A percentile compares a stretch with the other conserved stretches of the same genome.
Conservation (phyloP, 176 grass and related monocot species). For the Musa schizocarpa region DNA sequence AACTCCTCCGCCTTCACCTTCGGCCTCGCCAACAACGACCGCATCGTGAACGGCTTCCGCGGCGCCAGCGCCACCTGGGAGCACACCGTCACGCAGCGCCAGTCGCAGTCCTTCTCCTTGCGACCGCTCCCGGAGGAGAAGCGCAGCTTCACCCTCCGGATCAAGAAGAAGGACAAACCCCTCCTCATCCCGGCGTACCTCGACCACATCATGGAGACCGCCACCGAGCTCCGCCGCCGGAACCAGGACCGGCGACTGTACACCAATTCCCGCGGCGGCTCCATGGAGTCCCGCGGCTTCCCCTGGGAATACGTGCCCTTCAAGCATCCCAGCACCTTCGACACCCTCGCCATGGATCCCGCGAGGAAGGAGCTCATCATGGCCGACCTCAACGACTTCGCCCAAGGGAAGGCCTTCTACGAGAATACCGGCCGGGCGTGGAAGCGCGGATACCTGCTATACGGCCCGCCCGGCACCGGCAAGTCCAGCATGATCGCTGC, state of each 20-base stretch:
- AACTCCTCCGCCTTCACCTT: constrained; percentile 85
- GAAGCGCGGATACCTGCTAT: constrained; percentile 80
- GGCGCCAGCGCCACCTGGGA: constrained; percentile 71
- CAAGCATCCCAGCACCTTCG: constrained; percentile 73
- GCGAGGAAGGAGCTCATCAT: constrained; percentile 47
- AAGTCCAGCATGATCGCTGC: constrained; percentile 94
- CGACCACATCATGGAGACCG: constrained; percentile 15
- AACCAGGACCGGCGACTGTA: constrained; percentile 8
- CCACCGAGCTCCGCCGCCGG: constrained; percentile 11
- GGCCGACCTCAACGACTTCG: constrained; percentile 54
- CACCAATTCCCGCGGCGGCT: constrained; percentile 19
- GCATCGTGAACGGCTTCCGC: constrained; percentile 47
- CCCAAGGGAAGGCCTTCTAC: constrained; percentile 81
- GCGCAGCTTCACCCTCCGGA: constrained; percentile 78
- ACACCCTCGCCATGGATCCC: constrained; percentile 60
- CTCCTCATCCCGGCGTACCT: constrained; percentile 28
- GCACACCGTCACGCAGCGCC: constrained; percentile 75
- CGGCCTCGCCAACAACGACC: constrained; percentile 73
- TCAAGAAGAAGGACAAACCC: constrained; percentile 38
- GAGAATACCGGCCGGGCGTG: constrained; percentile 74
- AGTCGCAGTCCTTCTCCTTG: constrained; percentile 57
- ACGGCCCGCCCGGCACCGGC: constrained; percentile 81
- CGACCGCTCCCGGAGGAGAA: constrained; percentile 81
- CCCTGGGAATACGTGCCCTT: constrained; percentile 50
- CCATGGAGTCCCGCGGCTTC: constrained; percentile 35